These are phyloP conservation scores for Omphalotus guepiniiformis DNA, from an alignment of 768 basidiomycete genomes.

Conservation along the genomic window DNA sequence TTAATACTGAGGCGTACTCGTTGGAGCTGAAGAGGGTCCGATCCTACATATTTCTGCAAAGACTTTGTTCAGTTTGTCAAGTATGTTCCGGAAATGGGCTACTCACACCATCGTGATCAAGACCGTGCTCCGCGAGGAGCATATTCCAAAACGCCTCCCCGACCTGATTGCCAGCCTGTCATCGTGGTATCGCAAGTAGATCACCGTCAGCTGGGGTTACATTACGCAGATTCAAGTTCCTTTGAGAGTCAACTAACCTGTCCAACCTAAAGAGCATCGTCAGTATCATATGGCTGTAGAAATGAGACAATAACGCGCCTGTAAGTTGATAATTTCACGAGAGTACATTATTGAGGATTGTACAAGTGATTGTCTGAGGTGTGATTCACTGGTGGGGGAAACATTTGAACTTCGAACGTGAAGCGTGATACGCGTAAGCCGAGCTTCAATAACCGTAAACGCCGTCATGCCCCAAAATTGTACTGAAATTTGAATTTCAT, in stretches of 20 bases:
- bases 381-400: background rate
- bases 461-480: too few species aligned
- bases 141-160: conserved; percentile 89
- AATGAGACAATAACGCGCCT: conserved; percentile 37
- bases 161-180: conserved; percentile 69
- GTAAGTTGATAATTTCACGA: conserved; percentile 81
- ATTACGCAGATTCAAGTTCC: conserved; percentile 10
- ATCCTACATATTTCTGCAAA: conserved; percentile 61
- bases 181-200: conserved; percentile 7
- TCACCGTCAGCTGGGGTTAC: background rate
- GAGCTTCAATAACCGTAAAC: too few species aligned
- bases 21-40: conserved; percentile 68
- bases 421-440: too few species aligned
- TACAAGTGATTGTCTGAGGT: background rate
- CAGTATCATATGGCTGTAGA: conserved; percentile 1
- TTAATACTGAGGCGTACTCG: conserved; percentile 55
- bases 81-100: conserved; percentile 7
- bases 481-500: too few species aligned
- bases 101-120: conserved; percentile 66
- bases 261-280: conserved; percentile 46
- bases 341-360: conserved; percentile 40
- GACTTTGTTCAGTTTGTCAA: background rate
- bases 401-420: too few species aligned
- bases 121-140: conserved; percentile 82
- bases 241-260: conserved; percentile 53